phyloP scores from a whole-genome alignment of 768 basidiomycete species.

The Rhizopogon vesiculosus region DNA sequence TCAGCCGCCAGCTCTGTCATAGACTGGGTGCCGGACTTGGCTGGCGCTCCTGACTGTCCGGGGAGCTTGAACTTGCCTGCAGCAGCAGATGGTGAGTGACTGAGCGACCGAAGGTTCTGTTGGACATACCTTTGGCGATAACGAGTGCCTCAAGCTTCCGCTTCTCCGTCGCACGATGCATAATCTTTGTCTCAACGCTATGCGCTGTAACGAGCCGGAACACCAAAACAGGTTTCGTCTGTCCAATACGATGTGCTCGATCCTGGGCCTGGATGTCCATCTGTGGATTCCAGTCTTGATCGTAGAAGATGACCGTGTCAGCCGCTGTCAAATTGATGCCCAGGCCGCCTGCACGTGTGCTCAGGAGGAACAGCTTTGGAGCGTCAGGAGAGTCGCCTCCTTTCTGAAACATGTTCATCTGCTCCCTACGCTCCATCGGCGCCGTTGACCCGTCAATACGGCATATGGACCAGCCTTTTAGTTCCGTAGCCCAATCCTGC shows the following conservation, averaged over 20 bases:
- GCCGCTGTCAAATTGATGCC: conserved; percentile 92
- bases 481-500: conserved; percentile 83
- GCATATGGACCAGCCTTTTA: conserved; percentile 80
- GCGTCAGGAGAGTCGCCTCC: conserved; percentile 57
- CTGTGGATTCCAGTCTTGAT: conserved; percentile 63
- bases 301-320: conserved; percentile 24
- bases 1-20: conserved; percentile 79
- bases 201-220: conserved; percentile 84
- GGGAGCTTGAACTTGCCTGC: conserved; percentile 83
- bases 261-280: conserved; percentile 97
- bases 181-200: conserved; percentile 89
- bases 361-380: conserved; percentile 78
- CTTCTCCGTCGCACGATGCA: conserved; percentile 84
- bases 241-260: conserved; percentile 93
- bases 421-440: conserved; percentile 74
- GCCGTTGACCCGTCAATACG: conserved; percentile 89
- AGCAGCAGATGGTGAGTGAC: not conserved
- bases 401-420: conserved; percentile 83
- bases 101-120: not conserved
- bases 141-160: conserved; percentile 91
- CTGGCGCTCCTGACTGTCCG: conserved; percentile 36
- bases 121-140: conserved; percentile 73
- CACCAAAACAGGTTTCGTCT: conserved; percentile 85
- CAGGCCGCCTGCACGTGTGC: conserved; percentile 92
- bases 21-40: conserved; percentile 50